phyloP scores from a whole-genome alignment of 257 asterid genomes.

The Henckelia pumila region DNA sequence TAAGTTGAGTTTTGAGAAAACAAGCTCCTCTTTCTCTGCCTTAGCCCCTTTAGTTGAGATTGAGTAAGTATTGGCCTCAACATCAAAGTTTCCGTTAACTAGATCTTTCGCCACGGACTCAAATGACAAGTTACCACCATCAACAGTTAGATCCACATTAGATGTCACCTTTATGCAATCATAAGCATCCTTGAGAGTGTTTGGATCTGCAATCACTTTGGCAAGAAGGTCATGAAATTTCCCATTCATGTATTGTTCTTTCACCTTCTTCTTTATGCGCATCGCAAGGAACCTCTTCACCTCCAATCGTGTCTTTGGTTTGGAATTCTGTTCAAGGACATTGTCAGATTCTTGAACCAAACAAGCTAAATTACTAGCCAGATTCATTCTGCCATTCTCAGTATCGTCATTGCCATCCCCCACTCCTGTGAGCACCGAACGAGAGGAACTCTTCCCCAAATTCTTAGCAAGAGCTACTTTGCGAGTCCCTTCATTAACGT shows the following conservation, averaged over 20 bases:
- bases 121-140: slow-evolving; percentile 49
- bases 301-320: slow-evolving; percentile 47
- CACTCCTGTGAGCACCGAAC: slow-evolving; percentile 21
- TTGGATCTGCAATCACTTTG: slow-evolving; percentile 69
- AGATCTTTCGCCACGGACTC: slow-evolving; percentile 75
- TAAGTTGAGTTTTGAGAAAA: slow-evolving; percentile 63
- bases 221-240: slow-evolving; percentile 63
- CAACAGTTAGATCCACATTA: slow-evolving; percentile 52
- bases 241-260: slow-evolving; percentile 67
- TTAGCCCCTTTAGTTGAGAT: slow-evolving; percentile 57
- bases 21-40: slow-evolving; percentile 53
- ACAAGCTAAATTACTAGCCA: slow-evolving; percentile 74
- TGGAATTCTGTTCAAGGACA: slow-evolving; percentile 34
- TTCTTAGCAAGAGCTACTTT: slow-evolving; percentile 37
- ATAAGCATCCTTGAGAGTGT: slow-evolving; percentile 77
- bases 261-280: slow-evolving; percentile 78
- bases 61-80: slow-evolving; percentile 57
- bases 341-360: slow-evolving; percentile 68
- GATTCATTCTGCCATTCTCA: slow-evolving; percentile 32
- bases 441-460: slow-evolving; percentile 37
- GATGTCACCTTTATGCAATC: slow-evolving; percentile 59
- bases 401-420: slow-evolving; percentile 25
- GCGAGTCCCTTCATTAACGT: slow-evolving; percentile 24
- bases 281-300: slow-evolving; percentile 61
- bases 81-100: slow-evolving; percentile 55